phyloP scores from a whole-genome alignment of 139 green algal species.

The Mesostigma viride region DNA sequence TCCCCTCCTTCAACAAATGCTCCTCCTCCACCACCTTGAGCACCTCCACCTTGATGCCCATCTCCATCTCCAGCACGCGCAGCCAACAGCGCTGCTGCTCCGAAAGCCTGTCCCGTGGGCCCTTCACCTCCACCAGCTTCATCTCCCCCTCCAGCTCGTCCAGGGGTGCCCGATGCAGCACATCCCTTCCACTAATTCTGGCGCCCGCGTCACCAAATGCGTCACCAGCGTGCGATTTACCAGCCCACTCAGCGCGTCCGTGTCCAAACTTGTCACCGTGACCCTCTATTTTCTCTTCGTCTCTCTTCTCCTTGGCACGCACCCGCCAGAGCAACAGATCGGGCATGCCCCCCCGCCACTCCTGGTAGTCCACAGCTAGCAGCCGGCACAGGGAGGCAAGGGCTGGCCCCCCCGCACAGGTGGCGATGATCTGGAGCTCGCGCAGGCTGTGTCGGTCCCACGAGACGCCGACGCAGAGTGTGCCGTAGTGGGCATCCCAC shows the following conservation, averaged over 20 bases:
- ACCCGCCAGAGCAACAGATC: conserved; percentile 35
- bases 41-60: conserved; percentile 30
- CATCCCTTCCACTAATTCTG: too few relatives aligned
- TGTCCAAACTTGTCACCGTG: background rate
- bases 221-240: conserved; percentile 7
- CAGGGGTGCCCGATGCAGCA: too few relatives aligned
- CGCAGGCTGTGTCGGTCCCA: conserved; percentile 23
- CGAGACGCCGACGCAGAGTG: conserved; percentile 21
- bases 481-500: conserved; percentile 22
- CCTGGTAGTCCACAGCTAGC: conserved; percentile 29
- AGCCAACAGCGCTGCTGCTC: conserved; percentile 33
- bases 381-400: conserved; percentile 25
- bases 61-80: background rate
- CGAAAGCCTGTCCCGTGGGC: conserved; percentile 27
- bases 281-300: background rate
- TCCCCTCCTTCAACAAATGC: too few relatives aligned
- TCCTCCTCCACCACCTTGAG: conserved; percentile 33
- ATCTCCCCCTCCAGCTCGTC: conserved; percentile 15
- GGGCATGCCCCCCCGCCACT: conserved; percentile 33
- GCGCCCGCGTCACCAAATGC: too few relatives aligned
- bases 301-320: background rate
- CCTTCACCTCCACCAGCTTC: conserved; percentile 42
- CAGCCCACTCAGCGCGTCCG: background rate
- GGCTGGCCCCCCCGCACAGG: conserved; percentile 19
- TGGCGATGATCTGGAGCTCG: conserved; percentile 26